Percentiles rank a stretch among this genome's conserved stretches.
phyloP scores from a whole-genome alignment of 164 flowering plant species.

The Magnolia changhungtana region DNA sequence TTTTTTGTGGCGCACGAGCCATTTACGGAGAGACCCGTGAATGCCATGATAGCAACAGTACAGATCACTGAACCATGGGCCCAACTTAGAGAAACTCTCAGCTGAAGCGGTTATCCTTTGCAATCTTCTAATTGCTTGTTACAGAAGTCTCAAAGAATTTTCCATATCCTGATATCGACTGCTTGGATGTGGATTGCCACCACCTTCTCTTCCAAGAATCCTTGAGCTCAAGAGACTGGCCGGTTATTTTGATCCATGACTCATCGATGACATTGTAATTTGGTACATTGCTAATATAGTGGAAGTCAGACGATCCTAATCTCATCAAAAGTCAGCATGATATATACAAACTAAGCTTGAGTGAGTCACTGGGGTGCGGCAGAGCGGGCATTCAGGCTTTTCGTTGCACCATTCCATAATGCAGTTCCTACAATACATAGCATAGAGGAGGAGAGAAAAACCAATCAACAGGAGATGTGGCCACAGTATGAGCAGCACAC shows the following conservation, averaged over 20 bases:
- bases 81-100: not conserved
- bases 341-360: conserved; percentile 86
- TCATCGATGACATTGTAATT: not conserved
- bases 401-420: conserved; percentile 99
- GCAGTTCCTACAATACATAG: conserved; percentile 63
- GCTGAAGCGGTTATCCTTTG: not conserved
- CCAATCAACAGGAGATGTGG: not conserved
- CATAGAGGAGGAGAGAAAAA: not conserved
- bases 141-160: not conserved
- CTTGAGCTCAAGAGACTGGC: not conserved
- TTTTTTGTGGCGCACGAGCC: too few relatives aligned
- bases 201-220: not conserved
- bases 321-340: conserved; percentile 76
- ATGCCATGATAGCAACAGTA: too few relatives aligned
- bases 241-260: not conserved
- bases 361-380: conserved; percentile 84
- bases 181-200: not conserved
- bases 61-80: not conserved
- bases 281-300: not conserved
- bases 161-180: not conserved
- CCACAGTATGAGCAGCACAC: not conserved
- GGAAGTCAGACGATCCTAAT: not conserved
- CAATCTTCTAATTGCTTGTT: not conserved
- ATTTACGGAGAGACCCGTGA: not conserved
- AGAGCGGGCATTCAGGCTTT: conserved; percentile 96